phyloP scores from a whole-genome alignment of 768 basidiomycete species.

The Auriculariales sp. region DNA sequence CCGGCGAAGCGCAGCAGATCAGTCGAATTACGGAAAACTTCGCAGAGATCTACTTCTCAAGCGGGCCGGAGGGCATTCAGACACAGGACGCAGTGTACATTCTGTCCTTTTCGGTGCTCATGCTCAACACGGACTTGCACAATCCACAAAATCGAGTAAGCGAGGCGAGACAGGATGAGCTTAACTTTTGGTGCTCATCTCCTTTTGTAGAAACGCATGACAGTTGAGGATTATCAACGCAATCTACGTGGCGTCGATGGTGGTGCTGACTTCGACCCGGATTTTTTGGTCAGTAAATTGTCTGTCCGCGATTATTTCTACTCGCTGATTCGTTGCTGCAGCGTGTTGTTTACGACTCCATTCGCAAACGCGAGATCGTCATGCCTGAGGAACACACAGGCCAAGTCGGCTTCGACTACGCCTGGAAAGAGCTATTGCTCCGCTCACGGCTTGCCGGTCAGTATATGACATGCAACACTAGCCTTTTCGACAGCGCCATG shows the following conservation, averaged over 20 bases:
- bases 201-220: conserved; percentile 77
- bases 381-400: conserved; percentile 98
- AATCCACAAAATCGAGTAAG: conserved; percentile 83
- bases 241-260: conserved; percentile 92
- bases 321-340: conserved; percentile 17
- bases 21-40: conserved; percentile 88
- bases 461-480: conserved; percentile 64
- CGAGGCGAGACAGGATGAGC: conserved; percentile 1
- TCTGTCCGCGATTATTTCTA: neutral
- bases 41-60: conserved; percentile 78
- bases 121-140: conserved; percentile 96
- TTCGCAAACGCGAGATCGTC: conserved; percentile 85
- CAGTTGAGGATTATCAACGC: conserved; percentile 82
- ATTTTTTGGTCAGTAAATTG: conserved; percentile 53
- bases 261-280: conserved; percentile 63
- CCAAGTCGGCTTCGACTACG: conserved; percentile 93
- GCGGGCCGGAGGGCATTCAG: conserved; percentile 83
- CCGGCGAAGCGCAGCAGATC: conserved; percentile 93
- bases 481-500: conserved; percentile 79
- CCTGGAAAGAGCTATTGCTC: conserved; percentile 89
- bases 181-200: no score
- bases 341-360: conserved; percentile 88
- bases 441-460: conserved; percentile 69
- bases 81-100: conserved; percentile 89
- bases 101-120: conserved; percentile 85